Evolutionary conservation across 2,329 filamentous ascomycete genomes (phyloP), one percentile per base, ranked within the genome.

Genomic region (Elsinoe fawcettii): DNA sequence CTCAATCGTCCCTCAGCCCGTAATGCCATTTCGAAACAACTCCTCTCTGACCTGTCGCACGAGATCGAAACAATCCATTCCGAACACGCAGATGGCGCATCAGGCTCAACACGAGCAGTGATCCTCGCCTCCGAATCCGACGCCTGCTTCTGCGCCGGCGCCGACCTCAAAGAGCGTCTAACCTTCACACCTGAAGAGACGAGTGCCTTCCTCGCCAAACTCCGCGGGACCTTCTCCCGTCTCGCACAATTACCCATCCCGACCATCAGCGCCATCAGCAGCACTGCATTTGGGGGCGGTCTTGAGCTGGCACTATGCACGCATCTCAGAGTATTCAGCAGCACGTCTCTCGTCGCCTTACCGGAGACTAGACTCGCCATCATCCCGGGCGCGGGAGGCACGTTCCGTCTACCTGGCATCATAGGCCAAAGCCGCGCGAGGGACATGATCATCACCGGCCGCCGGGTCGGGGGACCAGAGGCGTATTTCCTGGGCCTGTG

Each of bases 331-430:
- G 86, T 99, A 55, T 85, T 97, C 63, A 81, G 85, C 30, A 90
- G 88, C 37, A 87, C 85, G 32, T 87, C 90, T 14, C 75, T 79
- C 22, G 83, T 99, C 56, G 91, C 84, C 0, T 82, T 97, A 4
- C 93, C 93, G 1, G 93, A 99, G 71, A 97, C 93, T 1, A 81
- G 91, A 2, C 80, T 99, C 2, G 93, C 87, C 57, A 99, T 99
- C 69, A 87, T 99, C 62, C 93, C 93, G 2, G 93, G 93, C 59
- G 93, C 92, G 1, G 93, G 93, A 43, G 93, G 92, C 60, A 97
- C 92, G 1, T 89, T 90, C 71, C 85, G 93, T 8, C 83, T 99
- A 0, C 90, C 90, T 1, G 81, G 80, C 7, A 73, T 99, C 18
- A 86, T 99, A 62, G 93, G 93, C 4, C 74, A 87, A 22, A 77